phyloP scores from a whole-genome alignment of 2,329 filamentous ascomycete species.

The Cadophora sp. region DNA sequence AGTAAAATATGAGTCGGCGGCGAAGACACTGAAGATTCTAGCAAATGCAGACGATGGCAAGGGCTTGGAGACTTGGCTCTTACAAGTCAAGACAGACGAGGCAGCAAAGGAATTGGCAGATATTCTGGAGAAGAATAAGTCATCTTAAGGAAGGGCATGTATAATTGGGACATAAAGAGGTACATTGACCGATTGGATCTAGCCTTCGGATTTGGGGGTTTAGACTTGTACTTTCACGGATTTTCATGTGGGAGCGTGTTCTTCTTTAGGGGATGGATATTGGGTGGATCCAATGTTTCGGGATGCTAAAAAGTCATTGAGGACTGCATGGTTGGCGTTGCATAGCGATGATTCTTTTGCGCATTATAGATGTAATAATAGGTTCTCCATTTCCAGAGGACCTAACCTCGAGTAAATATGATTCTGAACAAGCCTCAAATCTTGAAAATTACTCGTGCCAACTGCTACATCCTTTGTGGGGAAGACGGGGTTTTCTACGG shows the following conservation, averaged over 20 bases:
- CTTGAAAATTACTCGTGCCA: too few relatives aligned
- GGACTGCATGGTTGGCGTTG: constrained; percentile 30
- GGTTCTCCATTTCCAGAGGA: constrained; percentile 9
- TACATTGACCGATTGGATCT: constrained; percentile 2
- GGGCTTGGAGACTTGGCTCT: constrained; percentile 71
- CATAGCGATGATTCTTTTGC: constrained; percentile 31
- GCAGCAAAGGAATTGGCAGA: constrained; percentile 56
- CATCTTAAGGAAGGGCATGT: constrained; percentile 16
- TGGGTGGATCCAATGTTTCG: neutral
- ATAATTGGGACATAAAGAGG: neutral
- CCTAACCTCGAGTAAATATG: constrained; percentile 9
- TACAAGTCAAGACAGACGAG: constrained; percentile 69
- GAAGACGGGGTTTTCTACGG: too few relatives aligned
- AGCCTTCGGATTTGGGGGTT: neutral
- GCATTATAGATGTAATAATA: constrained; percentile 30
- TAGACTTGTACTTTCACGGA: constrained; percentile 13
- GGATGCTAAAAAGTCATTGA: constrained; percentile 10
- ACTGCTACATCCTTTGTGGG: too few relatives aligned
- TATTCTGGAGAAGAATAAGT: constrained; percentile 57
- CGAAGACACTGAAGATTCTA: constrained; percentile 66
- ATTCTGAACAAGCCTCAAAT: neutral
- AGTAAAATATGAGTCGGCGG: constrained; percentile 66
- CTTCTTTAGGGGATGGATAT: constrained; percentile 1
- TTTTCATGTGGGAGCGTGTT: neutral
- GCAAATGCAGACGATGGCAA: constrained; percentile 64